A percentile compares a stretch with the other conserved stretches of the same genome.
These are phyloP conservation scores for Trypanosoma avium DNA, from an alignment of 208 protist genomes.

Conservation along the genomic window DNA sequence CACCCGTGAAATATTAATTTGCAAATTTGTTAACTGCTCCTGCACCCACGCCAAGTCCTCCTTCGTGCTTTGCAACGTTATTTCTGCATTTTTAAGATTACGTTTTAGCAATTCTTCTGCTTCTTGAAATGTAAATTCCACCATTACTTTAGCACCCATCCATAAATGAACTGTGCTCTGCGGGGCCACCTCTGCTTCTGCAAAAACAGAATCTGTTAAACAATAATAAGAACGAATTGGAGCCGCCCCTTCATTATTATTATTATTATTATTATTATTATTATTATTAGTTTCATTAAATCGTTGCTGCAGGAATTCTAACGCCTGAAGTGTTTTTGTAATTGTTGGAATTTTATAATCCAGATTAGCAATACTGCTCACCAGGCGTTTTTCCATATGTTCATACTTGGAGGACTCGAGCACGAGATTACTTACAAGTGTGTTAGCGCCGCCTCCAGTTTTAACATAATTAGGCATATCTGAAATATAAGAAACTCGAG, in stretches of 20 bases:
- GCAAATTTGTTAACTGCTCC: conserved; percentile 95
- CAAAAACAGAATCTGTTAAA: conserved; percentile 89
- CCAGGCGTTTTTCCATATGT: conserved; percentile 88
- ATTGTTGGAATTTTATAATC: conserved; percentile 93
- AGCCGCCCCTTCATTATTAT: conserved; percentile 28
- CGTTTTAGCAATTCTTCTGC: conserved; percentile 88
- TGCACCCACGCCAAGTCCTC: conserved; percentile 95
- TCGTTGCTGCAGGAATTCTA: conserved; percentile 81
- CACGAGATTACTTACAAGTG: conserved; percentile 82
- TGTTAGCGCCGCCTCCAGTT: conserved; percentile 77
- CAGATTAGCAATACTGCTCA: conserved; percentile 79
- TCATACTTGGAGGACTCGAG: conserved; percentile 94
- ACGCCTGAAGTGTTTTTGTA: conserved; percentile 88
- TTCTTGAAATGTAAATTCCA: conserved; percentile 97
- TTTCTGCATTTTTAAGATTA: conserved; percentile 82
- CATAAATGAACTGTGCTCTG: conserved; percentile 91
- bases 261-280: conserved; percentile 24
- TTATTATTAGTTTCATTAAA: conserved; percentile 32
- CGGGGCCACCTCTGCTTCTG: conserved; percentile 72
- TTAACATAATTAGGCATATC: conserved; percentile 80
- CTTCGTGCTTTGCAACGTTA: conserved; percentile 84
- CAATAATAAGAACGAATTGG: conserved; percentile 85
- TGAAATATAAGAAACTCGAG: conserved; percentile 81
- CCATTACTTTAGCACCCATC: conserved; percentile 97
- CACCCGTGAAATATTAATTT: conserved; percentile 94